Conservation (phyloP, 2,329 filamentous ascomycete genomes). For the Albophoma yamanashiensis region DNA sequence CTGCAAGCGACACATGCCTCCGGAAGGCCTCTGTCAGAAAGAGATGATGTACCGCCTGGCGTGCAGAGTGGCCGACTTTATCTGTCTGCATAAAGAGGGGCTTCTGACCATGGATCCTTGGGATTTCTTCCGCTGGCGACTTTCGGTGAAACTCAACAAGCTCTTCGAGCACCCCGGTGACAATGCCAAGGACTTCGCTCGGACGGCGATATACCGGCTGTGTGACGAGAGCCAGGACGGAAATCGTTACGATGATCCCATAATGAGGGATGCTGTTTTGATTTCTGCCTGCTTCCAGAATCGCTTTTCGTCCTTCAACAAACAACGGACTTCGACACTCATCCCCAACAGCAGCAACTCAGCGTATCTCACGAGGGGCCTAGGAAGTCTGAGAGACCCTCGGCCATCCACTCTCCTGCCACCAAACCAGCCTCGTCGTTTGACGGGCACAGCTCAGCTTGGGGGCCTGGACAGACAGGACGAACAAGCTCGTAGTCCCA, state of each 20-base stretch:
- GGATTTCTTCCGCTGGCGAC: conserved; percentile 26
- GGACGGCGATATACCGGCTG: conserved; percentile 7
- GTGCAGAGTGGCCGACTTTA: conserved; percentile 20
- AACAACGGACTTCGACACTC: conserved; percentile 9
- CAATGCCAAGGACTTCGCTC: conserved; percentile 5
- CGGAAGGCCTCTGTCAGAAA: conserved; percentile 19
- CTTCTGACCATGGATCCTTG: conserved; percentile 24
- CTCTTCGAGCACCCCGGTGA: conserved; percentile 2
- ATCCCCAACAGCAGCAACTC: neutral
- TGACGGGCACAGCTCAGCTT: neutral
- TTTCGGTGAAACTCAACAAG: conserved; percentile 9
- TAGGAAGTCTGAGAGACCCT: neutral
- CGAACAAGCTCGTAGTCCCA: neutral
- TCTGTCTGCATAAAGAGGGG: conserved; percentile 10
- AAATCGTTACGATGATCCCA: conserved; percentile 11
- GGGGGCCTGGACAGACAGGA: too few relatives aligned
- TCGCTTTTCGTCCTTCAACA: conserved; percentile 2
- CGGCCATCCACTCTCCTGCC: neutral
- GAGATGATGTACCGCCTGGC: conserved; percentile 24
- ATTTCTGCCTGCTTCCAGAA: conserved; percentile 14
- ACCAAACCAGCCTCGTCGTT: neutral
- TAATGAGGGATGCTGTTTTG: conserved; percentile 17
- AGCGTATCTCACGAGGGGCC: neutral
- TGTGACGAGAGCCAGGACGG: conserved; percentile 1
- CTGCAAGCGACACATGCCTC: conserved; percentile 19